Percentiles rank a stretch among this genome's conserved stretches.
Evolutionary conservation across 192 early-diverging fungal species (phyloP).

Genomic region (Coemansia sp.): DNA sequence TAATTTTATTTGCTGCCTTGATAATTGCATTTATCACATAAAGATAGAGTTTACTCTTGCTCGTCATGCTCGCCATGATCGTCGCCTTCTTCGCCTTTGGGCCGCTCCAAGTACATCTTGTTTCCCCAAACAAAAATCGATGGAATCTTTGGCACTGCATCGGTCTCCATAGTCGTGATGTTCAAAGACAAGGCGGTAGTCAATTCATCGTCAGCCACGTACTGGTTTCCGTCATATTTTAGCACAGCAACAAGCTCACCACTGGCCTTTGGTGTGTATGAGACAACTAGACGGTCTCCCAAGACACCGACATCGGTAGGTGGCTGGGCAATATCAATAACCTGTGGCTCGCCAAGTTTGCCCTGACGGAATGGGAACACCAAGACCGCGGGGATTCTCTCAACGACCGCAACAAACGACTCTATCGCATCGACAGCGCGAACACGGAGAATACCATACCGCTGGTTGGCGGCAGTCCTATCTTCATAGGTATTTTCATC

Average conservation of each 20-base stretch:
- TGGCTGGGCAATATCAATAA: conserved; percentile 27
- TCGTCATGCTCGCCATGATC: neutral
- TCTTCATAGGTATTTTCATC: conserved; percentile 33
- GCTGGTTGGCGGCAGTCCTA: conserved; percentile 28
- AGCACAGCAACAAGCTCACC: conserved; percentile 9
- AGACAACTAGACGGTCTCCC: conserved; percentile 28
- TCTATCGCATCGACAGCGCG: conserved; percentile 21
- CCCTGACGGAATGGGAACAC: conserved; percentile 27
- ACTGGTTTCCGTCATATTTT: neutral
- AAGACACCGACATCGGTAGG: conserved; percentile 37
- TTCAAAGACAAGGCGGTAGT: conserved; percentile 11
- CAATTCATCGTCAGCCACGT: conserved; percentile 11
- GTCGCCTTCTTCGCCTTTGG: conserved; percentile 26
- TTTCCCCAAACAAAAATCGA: conserved; percentile 54
- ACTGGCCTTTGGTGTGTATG: conserved; percentile 15
- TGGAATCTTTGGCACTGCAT: neutral
- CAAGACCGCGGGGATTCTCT: conserved; percentile 39
- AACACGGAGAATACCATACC: conserved; percentile 51
- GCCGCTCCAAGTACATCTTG: conserved; percentile 46
- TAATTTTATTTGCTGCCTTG: neutral
- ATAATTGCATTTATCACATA: neutral
- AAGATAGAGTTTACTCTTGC: neutral
- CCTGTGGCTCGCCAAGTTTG: conserved; percentile 11
- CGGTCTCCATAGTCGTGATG: conserved; percentile 18
- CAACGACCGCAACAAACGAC: conserved; percentile 36